phyloP scores from a whole-genome alignment of 192 early-diverging fungal genomes.

The Coemansia pectinata region DNA sequence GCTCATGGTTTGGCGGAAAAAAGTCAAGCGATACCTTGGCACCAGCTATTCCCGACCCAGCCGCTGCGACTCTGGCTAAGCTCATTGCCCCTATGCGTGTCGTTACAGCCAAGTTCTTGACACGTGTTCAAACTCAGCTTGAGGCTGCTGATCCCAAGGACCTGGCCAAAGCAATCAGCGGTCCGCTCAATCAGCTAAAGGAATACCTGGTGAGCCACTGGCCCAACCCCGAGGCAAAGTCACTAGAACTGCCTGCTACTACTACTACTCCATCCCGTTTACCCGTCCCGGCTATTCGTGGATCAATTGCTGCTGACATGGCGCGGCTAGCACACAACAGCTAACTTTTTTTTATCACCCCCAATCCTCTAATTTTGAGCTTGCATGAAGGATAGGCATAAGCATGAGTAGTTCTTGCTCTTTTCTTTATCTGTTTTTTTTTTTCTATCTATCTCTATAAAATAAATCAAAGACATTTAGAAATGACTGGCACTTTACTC shows the following conservation, averaged over 20 bases:
- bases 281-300: not conserved
- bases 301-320: not conserved
- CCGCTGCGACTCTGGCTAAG: constrained; percentile 5
- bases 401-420: not conserved
- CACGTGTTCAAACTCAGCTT: constrained; percentile 10
- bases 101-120: constrained; percentile 14
- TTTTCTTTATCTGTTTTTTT: not conserved
- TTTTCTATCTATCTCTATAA: not conserved
- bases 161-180: constrained; percentile 23
- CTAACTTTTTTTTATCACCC: not conserved
- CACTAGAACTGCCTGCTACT: not conserved
- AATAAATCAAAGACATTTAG: not conserved
- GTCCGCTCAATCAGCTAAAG: constrained; percentile 25
- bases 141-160: constrained; percentile 13
- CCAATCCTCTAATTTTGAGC: not conserved
- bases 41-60: not conserved
- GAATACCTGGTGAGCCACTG: constrained; percentile 21
- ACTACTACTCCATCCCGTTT: not conserved
- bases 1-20: not conserved
- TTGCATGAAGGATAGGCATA: not conserved
- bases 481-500: constrained; percentile 23
- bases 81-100: constrained; percentile 17
- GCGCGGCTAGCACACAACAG: not conserved
- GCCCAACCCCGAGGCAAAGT: constrained; percentile 11
- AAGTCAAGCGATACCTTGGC: not conserved